Conservation (phyloP, 2,329 filamentous ascomycete species). For the Fusarium albosuccineum region DNA sequence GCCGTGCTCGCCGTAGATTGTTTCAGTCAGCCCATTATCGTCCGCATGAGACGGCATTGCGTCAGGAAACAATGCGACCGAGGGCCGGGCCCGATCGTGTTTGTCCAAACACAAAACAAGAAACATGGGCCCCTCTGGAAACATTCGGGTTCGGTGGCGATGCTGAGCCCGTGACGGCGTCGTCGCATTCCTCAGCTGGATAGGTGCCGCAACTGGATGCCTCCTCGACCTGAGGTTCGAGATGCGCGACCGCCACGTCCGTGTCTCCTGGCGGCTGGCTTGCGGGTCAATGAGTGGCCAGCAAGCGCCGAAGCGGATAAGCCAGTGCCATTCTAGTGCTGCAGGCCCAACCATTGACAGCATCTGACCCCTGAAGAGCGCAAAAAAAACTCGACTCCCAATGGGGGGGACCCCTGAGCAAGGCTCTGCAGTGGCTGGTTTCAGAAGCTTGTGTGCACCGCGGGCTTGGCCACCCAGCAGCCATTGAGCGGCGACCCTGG, state of each 20-base stretch:
- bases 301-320: constrained; percentile 28
- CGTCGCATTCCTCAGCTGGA: constrained; percentile 32
- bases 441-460: constrained; percentile 39
- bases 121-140: constrained; percentile 8
- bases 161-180: constrained; percentile 28
- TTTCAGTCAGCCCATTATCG: constrained; percentile 40
- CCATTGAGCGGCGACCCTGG: constrained; percentile 36
- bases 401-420: constrained; percentile 33
- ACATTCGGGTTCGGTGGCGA: constrained; percentile 15
- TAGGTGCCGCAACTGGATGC: constrained; percentile 38
- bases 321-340: constrained; percentile 19
- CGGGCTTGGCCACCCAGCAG: constrained; percentile 26
- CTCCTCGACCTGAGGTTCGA: constrained; percentile 30
- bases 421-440: constrained; percentile 43
- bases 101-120: constrained; percentile 36
- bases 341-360: constrained; percentile 31
- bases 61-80: constrained; percentile 33
- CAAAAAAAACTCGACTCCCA: constrained; percentile 34
- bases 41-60: constrained; percentile 18
- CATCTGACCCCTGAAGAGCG: constrained; percentile 32
- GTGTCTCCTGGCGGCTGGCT: constrained; percentile 38
- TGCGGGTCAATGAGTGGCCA: constrained; percentile 41
- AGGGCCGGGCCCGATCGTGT: constrained; percentile 12
- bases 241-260: constrained; percentile 1
- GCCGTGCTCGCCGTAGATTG: constrained; percentile 23